Conservation (phyloP, 1,284 basidiomycete genomes). For the Boletus hoseneyae region DNA sequence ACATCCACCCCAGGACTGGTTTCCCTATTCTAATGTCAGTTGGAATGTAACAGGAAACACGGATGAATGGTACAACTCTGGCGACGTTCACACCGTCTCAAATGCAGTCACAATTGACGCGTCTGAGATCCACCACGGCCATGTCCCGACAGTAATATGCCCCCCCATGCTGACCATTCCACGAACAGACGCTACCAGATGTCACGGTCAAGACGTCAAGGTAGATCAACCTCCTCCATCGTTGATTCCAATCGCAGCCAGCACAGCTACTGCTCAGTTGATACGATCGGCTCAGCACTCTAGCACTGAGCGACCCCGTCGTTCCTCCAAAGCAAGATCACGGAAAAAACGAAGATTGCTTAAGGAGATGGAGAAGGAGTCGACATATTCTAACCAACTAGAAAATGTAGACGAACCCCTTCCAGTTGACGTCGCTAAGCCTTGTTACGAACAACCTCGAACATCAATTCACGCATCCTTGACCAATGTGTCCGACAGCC, state of each 20-base stretch:
- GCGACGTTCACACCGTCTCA: slow-evolving; percentile 13
- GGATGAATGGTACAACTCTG: slow-evolving; percentile 31
- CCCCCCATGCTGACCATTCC: not conserved
- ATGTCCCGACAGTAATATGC: not conserved
- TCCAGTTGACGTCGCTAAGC: not conserved
- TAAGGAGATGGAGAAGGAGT: slow-evolving; percentile 9
- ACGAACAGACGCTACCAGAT: not conserved
- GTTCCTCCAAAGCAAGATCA: slow-evolving; percentile 2
- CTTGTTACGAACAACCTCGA: slow-evolving; percentile 5
- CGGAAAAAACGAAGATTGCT: slow-evolving; percentile 21
- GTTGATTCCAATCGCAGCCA: not conserved
- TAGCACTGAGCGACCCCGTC: not conserved
- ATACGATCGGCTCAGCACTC: not conserved
- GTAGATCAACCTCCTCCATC: not conserved
- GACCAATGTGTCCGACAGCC: not conserved
- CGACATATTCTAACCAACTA: not conserved
- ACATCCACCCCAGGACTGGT: not conserved
- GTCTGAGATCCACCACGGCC: not conserved
- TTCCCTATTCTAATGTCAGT: not conserved
- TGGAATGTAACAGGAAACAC: slow-evolving; percentile 11
- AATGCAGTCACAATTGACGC: slow-evolving; percentile 9
- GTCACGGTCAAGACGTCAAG: not conserved
- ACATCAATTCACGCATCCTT: not conserved
- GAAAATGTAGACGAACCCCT: not conserved
- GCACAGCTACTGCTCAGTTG: not conserved